Percentiles rank a stretch among this genome's conserved stretches.
Evolutionary conservation across 2,329 filamentous ascomycete species (phyloP).

Genomic region (Zelopaecilomyces penicillatus): DNA sequence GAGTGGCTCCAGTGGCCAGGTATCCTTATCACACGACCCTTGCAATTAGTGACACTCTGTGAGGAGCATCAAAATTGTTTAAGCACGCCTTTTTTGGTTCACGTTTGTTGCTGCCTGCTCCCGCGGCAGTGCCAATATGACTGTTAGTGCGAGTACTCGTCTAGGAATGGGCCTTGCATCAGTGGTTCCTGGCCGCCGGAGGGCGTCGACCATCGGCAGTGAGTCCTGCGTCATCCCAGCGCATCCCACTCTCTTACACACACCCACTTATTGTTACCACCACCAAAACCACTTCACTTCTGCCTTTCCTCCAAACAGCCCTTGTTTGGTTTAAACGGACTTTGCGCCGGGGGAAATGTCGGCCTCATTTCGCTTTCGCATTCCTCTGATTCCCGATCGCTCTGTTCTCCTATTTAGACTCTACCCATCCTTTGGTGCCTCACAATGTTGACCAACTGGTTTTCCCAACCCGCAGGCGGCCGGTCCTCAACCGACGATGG

Average conservation of each 20-base stretch:
- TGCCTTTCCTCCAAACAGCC: background rate
- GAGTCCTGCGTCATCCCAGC: background rate
- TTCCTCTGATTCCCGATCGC: constrained; percentile 8
- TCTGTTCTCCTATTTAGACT: constrained; percentile 8
- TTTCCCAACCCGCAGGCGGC: constrained; percentile 33
- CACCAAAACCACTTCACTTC: background rate
- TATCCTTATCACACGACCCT: too few species aligned
- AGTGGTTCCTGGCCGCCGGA: constrained; percentile 7
- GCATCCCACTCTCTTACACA: background rate
- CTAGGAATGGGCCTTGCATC: constrained; percentile 7
- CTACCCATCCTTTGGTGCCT: constrained; percentile 5
- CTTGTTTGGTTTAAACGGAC: too few species aligned
- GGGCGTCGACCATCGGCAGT: constrained; percentile 7
- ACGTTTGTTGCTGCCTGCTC: too few species aligned
- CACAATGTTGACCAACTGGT: constrained; percentile 36
- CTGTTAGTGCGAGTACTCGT: too few species aligned
- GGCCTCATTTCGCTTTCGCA: constrained; percentile 1
- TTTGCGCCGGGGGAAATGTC: background rate
- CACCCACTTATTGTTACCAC: background rate
- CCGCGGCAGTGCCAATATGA: too few species aligned
- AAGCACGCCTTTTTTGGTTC: too few species aligned
- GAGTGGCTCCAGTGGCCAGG: too few species aligned
- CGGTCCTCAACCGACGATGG: constrained; percentile 51
- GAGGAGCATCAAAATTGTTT: too few species aligned
- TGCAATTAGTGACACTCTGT: too few species aligned